Evolutionary conservation across 345 rosid genomes (phyloP).

Genomic region (Turritis glabra): DNA sequence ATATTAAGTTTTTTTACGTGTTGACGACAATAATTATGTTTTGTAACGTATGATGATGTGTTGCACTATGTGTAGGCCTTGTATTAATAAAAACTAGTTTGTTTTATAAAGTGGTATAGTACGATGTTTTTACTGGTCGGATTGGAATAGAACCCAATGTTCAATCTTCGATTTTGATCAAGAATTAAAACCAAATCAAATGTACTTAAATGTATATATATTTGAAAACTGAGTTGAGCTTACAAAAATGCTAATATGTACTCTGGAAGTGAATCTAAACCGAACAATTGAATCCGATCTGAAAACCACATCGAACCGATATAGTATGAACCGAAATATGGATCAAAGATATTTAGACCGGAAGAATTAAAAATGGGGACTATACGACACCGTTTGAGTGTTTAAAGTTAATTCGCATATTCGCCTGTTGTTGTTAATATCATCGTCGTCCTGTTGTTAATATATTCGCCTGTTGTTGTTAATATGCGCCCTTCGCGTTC

Average conservation of each 20-base stretch:
- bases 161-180: background rate
- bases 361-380: background rate
- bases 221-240: background rate
- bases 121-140: background rate
- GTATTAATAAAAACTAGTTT: background rate
- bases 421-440: background rate
- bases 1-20: background rate
- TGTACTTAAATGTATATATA: too few species aligned
- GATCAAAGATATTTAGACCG: background rate
- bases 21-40: background rate
- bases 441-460: too few species aligned
- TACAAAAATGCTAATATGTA: background rate
- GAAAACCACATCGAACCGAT: background rate
- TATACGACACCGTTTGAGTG: background rate
- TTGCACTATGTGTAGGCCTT: background rate
- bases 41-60: background rate
- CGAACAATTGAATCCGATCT: background rate
- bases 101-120: background rate
- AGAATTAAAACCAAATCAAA: background rate
- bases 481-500: background rate
- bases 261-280: too few species aligned
- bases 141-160: background rate
- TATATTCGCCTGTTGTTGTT: too few species aligned
- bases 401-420: background rate
- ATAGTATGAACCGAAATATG: background rate